phyloP scores from a whole-genome alignment of 306 rosid genomes.

The Styphnolobium japonicum region DNA sequence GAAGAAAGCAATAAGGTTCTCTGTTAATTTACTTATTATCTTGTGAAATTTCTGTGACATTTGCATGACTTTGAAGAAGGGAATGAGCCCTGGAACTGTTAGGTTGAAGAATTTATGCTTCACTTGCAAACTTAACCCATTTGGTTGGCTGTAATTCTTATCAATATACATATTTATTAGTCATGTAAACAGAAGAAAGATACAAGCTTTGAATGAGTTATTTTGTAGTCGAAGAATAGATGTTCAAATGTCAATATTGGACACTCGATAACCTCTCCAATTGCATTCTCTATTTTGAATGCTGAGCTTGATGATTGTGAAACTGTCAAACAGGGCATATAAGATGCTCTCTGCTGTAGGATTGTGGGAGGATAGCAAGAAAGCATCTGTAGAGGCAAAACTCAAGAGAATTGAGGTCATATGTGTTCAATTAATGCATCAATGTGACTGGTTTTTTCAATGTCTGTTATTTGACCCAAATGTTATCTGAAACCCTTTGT shows the following conservation, averaged over 20 bases:
- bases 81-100: not conserved
- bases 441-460: not conserved
- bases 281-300: not conserved
- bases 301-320: not conserved
- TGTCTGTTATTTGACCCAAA: not conserved
- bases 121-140: not conserved
- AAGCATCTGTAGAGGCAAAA: constrained; percentile 55
- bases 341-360: constrained; percentile 59
- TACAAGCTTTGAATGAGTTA: not conserved
- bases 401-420: constrained; percentile 63
- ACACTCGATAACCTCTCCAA: not conserved
- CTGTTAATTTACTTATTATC: not conserved
- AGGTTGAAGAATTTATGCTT: not conserved
- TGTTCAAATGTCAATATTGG: not conserved
- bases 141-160: not conserved
- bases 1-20: not conserved
- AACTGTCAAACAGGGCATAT: constrained; percentile 50
- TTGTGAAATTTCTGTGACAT: not conserved
- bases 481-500: not conserved
- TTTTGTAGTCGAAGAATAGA: not conserved
- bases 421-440: not conserved
- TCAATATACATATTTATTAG: not conserved
- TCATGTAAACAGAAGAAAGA: not conserved
- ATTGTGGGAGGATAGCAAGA: constrained; percentile 70
- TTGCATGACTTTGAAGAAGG: not conserved